Conservation (phyloP, 768 basidiomycete genomes). For the Kwoniella mangroviensis region DNA sequence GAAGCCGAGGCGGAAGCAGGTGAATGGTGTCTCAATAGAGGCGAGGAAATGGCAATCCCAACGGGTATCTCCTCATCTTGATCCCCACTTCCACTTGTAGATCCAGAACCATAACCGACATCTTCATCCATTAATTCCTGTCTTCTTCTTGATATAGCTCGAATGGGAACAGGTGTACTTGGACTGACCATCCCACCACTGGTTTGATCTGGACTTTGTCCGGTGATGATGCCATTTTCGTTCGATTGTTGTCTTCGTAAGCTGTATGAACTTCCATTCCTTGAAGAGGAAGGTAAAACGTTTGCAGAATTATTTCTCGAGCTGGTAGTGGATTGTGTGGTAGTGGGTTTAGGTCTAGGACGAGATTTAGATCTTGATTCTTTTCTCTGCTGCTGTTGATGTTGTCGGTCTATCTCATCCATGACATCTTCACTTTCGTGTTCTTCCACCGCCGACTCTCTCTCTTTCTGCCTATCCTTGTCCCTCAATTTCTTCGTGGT, state of each 20-base stretch:
- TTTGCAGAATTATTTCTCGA: neutral
- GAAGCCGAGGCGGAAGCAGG: neutral
- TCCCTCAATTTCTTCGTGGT: slow-evolving; percentile 23
- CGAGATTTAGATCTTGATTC: slow-evolving; percentile 1
- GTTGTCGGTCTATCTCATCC: neutral
- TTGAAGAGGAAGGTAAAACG: neutral
- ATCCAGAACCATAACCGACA: slow-evolving; percentile 5
- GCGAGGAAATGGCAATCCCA: slow-evolving; percentile 28
- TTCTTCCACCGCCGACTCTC: slow-evolving; percentile 21
- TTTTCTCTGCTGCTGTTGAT: slow-evolving; percentile 1
- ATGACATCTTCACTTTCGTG: slow-evolving; percentile 18
- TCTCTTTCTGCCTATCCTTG: slow-evolving; percentile 24
- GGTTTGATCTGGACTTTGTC: neutral
- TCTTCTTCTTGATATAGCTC: slow-evolving; percentile 11
- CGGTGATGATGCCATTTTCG: neutral
- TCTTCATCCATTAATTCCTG: slow-evolving; percentile 14
- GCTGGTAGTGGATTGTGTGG: neutral
- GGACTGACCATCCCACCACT: slow-evolving; percentile 4
- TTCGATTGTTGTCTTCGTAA: slow-evolving; percentile 6
- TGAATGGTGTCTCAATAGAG: slow-evolving; percentile 13
- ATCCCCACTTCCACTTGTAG: neutral
- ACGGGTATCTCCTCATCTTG: neutral
- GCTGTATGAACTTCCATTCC: slow-evolving; percentile 1
- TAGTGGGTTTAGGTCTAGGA: slow-evolving; percentile 12
- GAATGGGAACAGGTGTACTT: slow-evolving; percentile 18